These are phyloP conservation scores for Solanum lignicaule DNA, from an alignment of 257 asterid genomes.

Conservation along the genomic window DNA sequence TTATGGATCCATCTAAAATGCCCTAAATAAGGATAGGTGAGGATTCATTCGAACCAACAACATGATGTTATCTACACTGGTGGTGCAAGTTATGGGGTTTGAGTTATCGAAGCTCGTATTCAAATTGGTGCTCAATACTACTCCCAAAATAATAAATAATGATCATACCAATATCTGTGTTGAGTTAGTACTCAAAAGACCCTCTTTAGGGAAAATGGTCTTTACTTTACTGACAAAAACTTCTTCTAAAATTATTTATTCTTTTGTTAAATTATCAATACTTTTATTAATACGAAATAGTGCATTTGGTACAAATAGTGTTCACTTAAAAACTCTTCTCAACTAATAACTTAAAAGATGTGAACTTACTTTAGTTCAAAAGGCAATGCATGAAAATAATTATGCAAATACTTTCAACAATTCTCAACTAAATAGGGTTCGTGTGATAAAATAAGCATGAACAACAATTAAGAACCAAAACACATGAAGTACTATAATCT, in stretches of 20 bases:
- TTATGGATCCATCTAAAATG: too few relatives aligned
- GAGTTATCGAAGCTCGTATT: neutral
- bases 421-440: neutral
- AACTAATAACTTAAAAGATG: too few relatives aligned
- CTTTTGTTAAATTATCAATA: neutral
- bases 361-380: neutral
- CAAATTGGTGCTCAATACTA: neutral
- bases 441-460: neutral
- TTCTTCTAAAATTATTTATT: too few relatives aligned
- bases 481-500: neutral
- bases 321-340: neutral
- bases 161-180: neutral
- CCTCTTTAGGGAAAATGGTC: neutral
- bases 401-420: neutral
- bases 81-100: neutral
- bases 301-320: neutral
- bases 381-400: neutral
- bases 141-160: neutral
- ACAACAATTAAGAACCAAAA: neutral
- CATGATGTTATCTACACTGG: neutral
- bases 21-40: neutral
- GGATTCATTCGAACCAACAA: neutral
- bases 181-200: neutral
- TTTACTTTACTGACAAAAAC: neutral
- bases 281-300: neutral